Percentiles rank a stretch among this genome's conserved stretches.
phyloP scores from a whole-genome alignment of 176 grass and related monocot genomes.

The Musa acuminata region DNA sequence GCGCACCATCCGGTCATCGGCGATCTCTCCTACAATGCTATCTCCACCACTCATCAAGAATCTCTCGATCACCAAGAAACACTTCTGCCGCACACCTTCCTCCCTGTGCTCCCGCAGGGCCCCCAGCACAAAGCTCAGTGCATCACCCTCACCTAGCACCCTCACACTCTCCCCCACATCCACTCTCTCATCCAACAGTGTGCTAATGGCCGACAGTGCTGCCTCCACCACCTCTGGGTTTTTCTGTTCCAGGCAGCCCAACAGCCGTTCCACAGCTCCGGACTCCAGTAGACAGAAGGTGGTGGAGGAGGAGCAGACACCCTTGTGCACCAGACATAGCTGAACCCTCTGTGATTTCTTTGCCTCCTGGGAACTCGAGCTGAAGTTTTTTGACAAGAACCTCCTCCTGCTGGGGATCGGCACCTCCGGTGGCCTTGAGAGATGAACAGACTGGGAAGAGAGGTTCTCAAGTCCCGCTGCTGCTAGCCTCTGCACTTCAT shows the following conservation, averaged over 20 bases:
- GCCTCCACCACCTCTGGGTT: constrained; percentile 40
- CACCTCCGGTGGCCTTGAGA: constrained; percentile 35
- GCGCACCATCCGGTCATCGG: constrained; percentile 45
- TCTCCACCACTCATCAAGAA: constrained; percentile 54
- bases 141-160: constrained; percentile 42
- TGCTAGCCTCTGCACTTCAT: constrained; percentile 70
- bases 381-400: constrained; percentile 49
- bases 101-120: constrained; percentile 55
- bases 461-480: constrained; percentile 68
- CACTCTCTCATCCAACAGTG: constrained; percentile 62
- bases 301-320: constrained; percentile 37
- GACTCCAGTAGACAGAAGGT: constrained; percentile 77
- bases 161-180: constrained; percentile 54
- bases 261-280: constrained; percentile 52
- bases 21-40: constrained; percentile 41
- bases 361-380: not conserved
- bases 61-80: constrained; percentile 75
- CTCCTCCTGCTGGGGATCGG: constrained; percentile 32
- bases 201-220: constrained; percentile 53
- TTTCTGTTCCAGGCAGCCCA: constrained; percentile 54
- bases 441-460: constrained; percentile 38
- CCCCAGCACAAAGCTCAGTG: constrained; percentile 37
- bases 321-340: constrained; percentile 54
- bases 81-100: constrained; percentile 31
- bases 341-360: not conserved